Evolutionary conservation across 208 protist species (phyloP).

Genomic region (Trypanosomatidae sp.): DNA sequence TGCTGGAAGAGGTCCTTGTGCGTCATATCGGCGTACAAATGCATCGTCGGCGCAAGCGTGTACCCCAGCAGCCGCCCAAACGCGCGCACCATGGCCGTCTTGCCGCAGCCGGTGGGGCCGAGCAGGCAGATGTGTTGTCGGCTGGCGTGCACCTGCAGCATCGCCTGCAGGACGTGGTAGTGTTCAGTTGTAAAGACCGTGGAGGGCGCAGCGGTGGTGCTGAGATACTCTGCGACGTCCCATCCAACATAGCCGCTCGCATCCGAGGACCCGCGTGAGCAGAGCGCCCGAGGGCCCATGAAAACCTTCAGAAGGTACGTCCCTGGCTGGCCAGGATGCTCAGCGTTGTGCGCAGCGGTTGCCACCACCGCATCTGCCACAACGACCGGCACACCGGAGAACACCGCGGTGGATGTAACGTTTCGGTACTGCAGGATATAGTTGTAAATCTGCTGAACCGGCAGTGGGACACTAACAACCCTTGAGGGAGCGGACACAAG

Average conservation of each 20-base stretch:
- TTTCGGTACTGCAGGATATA: constrained; percentile 35
- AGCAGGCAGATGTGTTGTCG: constrained; percentile 84
- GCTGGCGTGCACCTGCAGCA: constrained; percentile 72
- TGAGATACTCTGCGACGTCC: constrained; percentile 17
- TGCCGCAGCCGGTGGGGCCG: constrained; percentile 89
- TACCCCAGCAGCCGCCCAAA: constrained; percentile 82
- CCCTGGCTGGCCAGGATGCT: constrained; percentile 24
- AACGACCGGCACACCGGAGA: constrained; percentile 32
- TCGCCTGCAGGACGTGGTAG: constrained; percentile 67
- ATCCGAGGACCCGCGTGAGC: neutral
- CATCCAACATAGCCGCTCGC: neutral
- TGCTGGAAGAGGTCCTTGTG: constrained; percentile 94
- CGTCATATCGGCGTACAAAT: constrained; percentile 95
- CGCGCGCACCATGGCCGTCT: constrained; percentile 75
- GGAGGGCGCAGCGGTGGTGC: constrained; percentile 23
- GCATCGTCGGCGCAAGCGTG: constrained; percentile 56
- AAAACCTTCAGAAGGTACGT: constrained; percentile 54
- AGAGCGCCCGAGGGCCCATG: constrained; percentile 39
- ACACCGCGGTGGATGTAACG: constrained; percentile 12
- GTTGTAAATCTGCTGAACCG: constrained; percentile 51
- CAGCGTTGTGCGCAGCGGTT: constrained; percentile 28
- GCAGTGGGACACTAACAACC: constrained; percentile 4
- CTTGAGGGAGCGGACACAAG: constrained; percentile 16
- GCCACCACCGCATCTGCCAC: constrained; percentile 62
- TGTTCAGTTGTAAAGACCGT: constrained; percentile 63